phyloP scores from a whole-genome alignment of 1,284 basidiomycete species.

The Pyrrhoderma lamaoense region DNA sequence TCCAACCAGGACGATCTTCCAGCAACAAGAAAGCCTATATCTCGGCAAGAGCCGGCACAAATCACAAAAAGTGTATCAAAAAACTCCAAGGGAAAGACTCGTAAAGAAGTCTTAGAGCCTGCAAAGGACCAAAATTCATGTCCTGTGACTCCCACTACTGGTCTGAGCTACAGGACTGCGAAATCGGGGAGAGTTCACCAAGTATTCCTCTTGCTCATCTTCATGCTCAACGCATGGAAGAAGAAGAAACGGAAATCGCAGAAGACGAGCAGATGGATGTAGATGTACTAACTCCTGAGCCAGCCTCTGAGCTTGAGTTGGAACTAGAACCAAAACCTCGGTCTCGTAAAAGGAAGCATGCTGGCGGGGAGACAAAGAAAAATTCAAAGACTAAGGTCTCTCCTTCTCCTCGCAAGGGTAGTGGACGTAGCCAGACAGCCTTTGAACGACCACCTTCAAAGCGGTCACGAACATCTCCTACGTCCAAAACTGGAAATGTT shows the following conservation, averaged over 20 bases:
- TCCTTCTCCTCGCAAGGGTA: slow-evolving; percentile 18
- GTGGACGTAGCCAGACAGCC: neutral
- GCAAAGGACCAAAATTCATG: neutral
- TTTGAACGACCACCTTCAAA: neutral
- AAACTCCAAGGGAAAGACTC: neutral
- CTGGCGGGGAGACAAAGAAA: slow-evolving; percentile 21
- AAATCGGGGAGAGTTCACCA: slow-evolving; percentile 6
- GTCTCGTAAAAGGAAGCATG: slow-evolving; percentile 42
- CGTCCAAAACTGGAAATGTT: neutral
- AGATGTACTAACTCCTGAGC: too few relatives aligned
- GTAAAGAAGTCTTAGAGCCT: neutral
- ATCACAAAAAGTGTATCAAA: too few relatives aligned
- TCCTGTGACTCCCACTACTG: neutral
- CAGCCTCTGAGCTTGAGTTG: neutral
- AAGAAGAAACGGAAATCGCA: neutral
- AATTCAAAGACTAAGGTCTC: slow-evolving; percentile 21
- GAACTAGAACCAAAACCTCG: slow-evolving; percentile 23
- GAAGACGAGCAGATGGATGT: slow-evolving; percentile 9
- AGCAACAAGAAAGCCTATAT: too few relatives aligned
- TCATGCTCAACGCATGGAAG: slow-evolving; percentile 2
- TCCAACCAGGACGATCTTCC: too few relatives aligned
- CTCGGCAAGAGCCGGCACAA: too few relatives aligned
- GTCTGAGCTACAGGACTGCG: neutral
- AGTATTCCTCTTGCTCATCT: slow-evolving; percentile 4
- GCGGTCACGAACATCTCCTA: neutral